Evolutionary conservation across 352 stramenopile species (phyloP).

Genomic region (Globisporangium carolinianum): DNA sequence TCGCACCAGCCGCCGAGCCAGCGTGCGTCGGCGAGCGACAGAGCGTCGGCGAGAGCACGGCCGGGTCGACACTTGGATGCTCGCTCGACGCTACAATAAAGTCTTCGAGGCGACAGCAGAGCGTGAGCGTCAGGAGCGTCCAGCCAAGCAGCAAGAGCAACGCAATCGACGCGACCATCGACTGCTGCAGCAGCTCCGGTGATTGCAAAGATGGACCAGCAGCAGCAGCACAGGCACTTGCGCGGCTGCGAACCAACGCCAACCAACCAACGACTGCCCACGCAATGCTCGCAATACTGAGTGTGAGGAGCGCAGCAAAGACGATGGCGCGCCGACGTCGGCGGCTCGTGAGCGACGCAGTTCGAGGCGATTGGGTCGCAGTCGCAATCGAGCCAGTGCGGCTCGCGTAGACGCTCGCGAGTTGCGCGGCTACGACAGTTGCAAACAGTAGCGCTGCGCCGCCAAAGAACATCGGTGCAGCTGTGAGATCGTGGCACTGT

Average conservation of each 20-base stretch:
- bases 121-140: slow-evolving; percentile 30
- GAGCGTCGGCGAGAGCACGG: slow-evolving; percentile 29
- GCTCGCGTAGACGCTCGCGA: not conserved
- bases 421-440: slow-evolving; percentile 12
- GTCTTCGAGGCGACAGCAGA: slow-evolving; percentile 51
- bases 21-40: not conserved
- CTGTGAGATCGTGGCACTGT: not conserved
- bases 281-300: slow-evolving; percentile 15
- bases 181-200: slow-evolving; percentile 4
- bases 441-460: slow-evolving; percentile 18
- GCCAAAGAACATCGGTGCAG: slow-evolving; percentile 16
- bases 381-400: not conserved
- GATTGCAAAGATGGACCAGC: not conserved
- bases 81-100: slow-evolving; percentile 30
- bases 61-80: slow-evolving; percentile 22
- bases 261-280: slow-evolving; percentile 20
- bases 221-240: not conserved
- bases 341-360: not conserved
- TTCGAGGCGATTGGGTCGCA: not conserved
- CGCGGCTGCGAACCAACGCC: slow-evolving; percentile 7
- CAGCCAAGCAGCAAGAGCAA: slow-evolving; percentile 28
- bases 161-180: slow-evolving; percentile 17
- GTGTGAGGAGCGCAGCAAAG: slow-evolving; percentile 5
- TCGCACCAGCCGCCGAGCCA: not conserved
- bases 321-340: slow-evolving; percentile 9